Percentiles rank a stretch among this genome's conserved stretches.
Evolutionary conservation across 805 yeast species (phyloP).

Genomic region (Trichomonascus vanleenenianus): DNA sequence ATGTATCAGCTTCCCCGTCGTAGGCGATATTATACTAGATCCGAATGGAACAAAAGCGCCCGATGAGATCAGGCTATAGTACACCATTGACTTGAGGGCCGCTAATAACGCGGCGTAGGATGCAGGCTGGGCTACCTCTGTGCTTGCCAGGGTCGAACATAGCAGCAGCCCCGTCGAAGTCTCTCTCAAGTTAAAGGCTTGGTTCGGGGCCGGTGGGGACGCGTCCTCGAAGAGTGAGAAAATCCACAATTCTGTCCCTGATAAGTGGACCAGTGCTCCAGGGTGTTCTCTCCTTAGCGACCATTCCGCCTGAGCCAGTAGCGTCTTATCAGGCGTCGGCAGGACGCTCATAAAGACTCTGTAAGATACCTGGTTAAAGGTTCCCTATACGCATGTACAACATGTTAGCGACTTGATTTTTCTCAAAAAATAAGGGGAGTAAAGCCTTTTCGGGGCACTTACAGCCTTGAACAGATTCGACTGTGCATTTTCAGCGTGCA

Average conservation of each 20-base stretch:
- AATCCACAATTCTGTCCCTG: slow-evolving; percentile 24
- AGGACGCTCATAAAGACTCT: slow-evolving; percentile 17
- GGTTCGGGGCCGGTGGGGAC: slow-evolving; percentile 15
- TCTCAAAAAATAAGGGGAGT: too few species aligned
- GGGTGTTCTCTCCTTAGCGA: slow-evolving; percentile 15
- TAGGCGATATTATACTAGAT: slow-evolving; percentile 7
- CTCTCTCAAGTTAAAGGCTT: slow-evolving; percentile 17
- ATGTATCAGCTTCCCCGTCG: slow-evolving; percentile 13
- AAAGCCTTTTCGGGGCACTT: not conserved
- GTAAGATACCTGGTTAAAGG: slow-evolving; percentile 17
- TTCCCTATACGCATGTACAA: slow-evolving; percentile 12
- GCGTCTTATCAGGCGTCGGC: slow-evolving; percentile 6
- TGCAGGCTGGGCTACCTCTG: slow-evolving; percentile 9
- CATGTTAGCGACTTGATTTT: not conserved
- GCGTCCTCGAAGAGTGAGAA: slow-evolving; percentile 14
- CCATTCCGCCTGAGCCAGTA: slow-evolving; percentile 21
- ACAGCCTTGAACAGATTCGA: slow-evolving; percentile 5
- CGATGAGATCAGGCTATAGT: slow-evolving; percentile 8
- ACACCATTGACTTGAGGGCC: slow-evolving; percentile 15
- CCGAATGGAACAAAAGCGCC: slow-evolving; percentile 16
- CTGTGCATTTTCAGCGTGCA: slow-evolving; percentile 4
- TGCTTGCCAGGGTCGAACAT: slow-evolving; percentile 17
- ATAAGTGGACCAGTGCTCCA: slow-evolving; percentile 15
- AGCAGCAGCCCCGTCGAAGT: slow-evolving; percentile 23
- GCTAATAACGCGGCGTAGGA: slow-evolving; percentile 20